A percentile compares a stretch with the other conserved stretches of the same genome.
These are phyloP conservation scores for Leucaena leucocephala DNA, from an alignment of 306 rosid species.

Conservation along the genomic window DNA sequence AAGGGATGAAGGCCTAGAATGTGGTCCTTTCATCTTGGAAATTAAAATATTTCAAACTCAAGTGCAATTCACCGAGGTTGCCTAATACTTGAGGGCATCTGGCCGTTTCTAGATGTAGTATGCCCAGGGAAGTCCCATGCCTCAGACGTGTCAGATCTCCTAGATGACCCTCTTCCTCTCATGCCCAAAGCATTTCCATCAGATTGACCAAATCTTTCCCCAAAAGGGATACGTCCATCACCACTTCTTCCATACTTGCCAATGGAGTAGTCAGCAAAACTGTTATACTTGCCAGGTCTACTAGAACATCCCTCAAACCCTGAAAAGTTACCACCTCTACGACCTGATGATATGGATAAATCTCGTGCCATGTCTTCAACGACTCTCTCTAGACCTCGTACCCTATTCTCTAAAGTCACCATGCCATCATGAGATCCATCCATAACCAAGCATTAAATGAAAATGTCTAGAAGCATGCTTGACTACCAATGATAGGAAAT, in stretches of 20 bases:
- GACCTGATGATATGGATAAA: constrained; percentile 80
- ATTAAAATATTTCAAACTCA: too few species aligned
- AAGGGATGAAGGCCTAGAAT: too few species aligned
- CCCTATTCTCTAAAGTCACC: constrained; percentile 96
- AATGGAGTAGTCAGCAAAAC: constrained; percentile 70
- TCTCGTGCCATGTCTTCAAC: constrained; percentile 97
- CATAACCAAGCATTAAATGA: constrained; percentile 64
- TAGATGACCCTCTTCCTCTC: constrained; percentile 83
- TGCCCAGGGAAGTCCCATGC: constrained; percentile 77
- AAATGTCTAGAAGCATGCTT: constrained; percentile 21
- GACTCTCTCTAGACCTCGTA: constrained; percentile 94
- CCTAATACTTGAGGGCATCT: constrained; percentile 72
- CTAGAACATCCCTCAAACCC: constrained; percentile 83
- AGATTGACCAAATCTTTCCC: constrained; percentile 77
- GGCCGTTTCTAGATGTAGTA: constrained; percentile 77
- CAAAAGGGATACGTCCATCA: constrained; percentile 69
- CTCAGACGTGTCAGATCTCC: constrained; percentile 83
- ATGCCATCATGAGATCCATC: constrained; percentile 97
- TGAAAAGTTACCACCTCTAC: constrained; percentile 71
- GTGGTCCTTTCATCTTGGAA: too few species aligned
- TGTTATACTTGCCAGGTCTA: constrained; percentile 81
- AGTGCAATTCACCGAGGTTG: too few species aligned
- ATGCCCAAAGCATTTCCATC: constrained; percentile 72
- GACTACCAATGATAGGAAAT: constrained; percentile 27
- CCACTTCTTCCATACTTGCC: constrained; percentile 80